Evolutionary conservation across 208 protist species (phyloP), one percentile per base, ranked within the genome.

Genomic region (Blastocrithidia nonstop): DNA sequence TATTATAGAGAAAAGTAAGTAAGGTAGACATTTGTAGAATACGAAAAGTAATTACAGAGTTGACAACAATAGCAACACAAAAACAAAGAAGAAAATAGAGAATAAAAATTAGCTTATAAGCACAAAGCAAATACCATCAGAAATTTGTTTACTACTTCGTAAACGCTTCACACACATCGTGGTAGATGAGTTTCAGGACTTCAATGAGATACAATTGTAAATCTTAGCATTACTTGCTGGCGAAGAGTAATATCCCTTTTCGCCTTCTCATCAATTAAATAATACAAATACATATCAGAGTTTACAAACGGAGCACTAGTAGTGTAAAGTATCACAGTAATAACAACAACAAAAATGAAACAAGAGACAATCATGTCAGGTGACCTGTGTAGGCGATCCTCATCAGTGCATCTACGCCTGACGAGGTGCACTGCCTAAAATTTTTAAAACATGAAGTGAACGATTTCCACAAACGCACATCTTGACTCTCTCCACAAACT

Each of bases 391-490:
- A 3, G 83, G 83, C 0, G 78, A 93, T 50, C 83, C 83, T 0
- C 79, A 88, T 43, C 83, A 93, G 54, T 86, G 78, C 61, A 93
- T 93, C 59, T 93, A 93, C 64, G 59, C 59, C 20, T 93, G 74
- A 73, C 61, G 83, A n/a, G 83, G 83, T 11, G 83, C 83, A 24
- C 55, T 82, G 41, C 60, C 67, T 6, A 50, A 76, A 20, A 64
- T 68, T 9, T 87, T 93, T 50, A 50, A 40, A 4, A 52, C 51
- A 4, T 93, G 83, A 79, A 68, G 69, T 32, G 50, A 55, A 13
- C 78, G 83, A 11, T 93, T 93, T 44, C 82, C 75, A 5, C 59
- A 72, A 19, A 69, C 71, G 0, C 28, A 56, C 29, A 1, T 66
- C 41, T 46, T 67, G 25, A 58, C 40, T 6, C 57, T 92, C 3